Conservation (phyloP, 208 protist genomes). For the Acanthamoeba royreba region DNA sequence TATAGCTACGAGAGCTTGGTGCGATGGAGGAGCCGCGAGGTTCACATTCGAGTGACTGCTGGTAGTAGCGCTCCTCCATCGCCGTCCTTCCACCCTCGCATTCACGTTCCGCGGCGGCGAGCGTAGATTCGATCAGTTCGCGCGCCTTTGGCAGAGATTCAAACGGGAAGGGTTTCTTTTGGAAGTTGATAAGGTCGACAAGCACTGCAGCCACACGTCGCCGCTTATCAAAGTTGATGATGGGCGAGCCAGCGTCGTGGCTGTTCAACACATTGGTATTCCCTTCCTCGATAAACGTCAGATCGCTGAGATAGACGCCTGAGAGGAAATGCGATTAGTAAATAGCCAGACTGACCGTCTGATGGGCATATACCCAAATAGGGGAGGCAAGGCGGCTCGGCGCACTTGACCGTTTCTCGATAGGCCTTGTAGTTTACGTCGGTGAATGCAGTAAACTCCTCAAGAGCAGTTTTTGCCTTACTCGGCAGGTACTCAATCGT, state of each 20-base stretch:
- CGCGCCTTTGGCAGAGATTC: constrained; percentile 7
- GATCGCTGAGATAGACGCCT: constrained; percentile 44
- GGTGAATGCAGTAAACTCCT: not conserved
- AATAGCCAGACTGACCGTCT: not conserved
- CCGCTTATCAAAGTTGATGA: constrained; percentile 63
- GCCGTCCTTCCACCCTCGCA: not conserved
- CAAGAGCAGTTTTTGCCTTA: not conserved
- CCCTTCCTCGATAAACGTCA: constrained; percentile 50
- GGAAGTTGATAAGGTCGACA: constrained; percentile 35
- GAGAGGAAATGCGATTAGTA: not conserved
- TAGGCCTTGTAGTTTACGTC: constrained; percentile 35
- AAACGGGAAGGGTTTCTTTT: not conserved
- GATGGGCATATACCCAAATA: not conserved
- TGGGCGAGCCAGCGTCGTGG: too few species aligned
- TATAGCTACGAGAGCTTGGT: too few species aligned
- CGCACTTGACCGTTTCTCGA: constrained; percentile 7
- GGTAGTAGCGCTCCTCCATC: not conserved
- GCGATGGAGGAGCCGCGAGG: too few species aligned
- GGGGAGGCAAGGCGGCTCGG: constrained; percentile 55
- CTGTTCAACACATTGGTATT: not conserved
- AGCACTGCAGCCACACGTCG: constrained; percentile 16
- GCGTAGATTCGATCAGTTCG: not conserved
- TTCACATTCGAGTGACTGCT: not conserved
- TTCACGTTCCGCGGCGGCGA: not conserved
- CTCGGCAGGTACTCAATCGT: not conserved